Evolutionary conservation across 192 early-diverging fungal genomes (phyloP), one percentile per base, ranked within the genome.

Genomic region (Phycomyces blakesleeanus): DNA sequence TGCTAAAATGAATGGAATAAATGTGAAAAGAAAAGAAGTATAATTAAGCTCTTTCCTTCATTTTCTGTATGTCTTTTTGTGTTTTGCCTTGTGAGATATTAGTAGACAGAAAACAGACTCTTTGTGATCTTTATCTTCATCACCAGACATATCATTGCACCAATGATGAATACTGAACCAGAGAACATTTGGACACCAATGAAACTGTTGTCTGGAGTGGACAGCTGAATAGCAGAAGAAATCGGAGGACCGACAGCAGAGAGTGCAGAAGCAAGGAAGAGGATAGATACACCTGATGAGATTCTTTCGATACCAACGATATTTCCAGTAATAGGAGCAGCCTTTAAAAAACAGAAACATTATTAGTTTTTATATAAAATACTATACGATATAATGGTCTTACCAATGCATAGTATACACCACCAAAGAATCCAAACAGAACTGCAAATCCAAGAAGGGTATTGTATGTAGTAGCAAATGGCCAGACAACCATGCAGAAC

Each of bases 101-200:
- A 34, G 29, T 34, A 34, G 29, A 56, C 34, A 14, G 68, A 56
- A 57, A 70, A 40, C 12, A 58, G 7, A 34, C 25, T 39, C 58
- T 50, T 53, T 25, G 69, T 66, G 52, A 61, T 64, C 55, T 65
- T 64, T 20, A 55, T 25, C 27, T 71, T 71, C 9, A 71, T 27
- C 24, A 41, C 53, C 25, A 71, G 29, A 53, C 57, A 65, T 6
- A 60, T 56, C 3, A 66, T 15, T 2, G 63, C 51, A 0, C 70
- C 70, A 51, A 66, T 38, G 16, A 72, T 18, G 18, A 61, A 66
- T 6, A 66, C 55, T 15, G 58, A 11, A 16, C 63, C 59, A 24
- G 64, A 66, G 37, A 72, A 72, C 64, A 72, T 66, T 58, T 72
- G 70, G 4, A 66, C 58, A 18, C 64, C 64, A 10, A 72, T 56